A percentile compares a stretch with the other conserved stretches of the same genome.
phyloP scores from a whole-genome alignment of 345 rosid species.

The Melastoma malabathricum region DNA sequence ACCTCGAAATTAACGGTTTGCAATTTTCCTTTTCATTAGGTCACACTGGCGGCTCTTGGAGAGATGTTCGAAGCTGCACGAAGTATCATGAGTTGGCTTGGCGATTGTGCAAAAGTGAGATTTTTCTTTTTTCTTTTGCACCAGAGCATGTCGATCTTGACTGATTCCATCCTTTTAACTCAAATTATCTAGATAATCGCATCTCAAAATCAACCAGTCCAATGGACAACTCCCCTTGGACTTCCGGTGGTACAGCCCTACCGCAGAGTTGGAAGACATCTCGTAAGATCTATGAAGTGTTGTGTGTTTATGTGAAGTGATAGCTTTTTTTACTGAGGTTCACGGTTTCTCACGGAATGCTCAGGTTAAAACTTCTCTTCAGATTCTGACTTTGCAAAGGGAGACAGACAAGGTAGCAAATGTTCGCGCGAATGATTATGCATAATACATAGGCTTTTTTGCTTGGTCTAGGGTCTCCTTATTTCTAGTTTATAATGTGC shows the following conservation, averaged over 20 bases:
- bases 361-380: slow-evolving; percentile 89
- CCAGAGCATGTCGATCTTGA: background rate
- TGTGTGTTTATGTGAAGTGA: no score
- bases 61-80: slow-evolving; percentile 94
- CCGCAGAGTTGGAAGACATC: slow-evolving; percentile 58
- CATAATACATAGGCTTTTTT: background rate
- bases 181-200: slow-evolving; percentile 50
- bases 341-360: background rate
- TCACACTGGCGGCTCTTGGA: slow-evolving; percentile 79
- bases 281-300: slow-evolving; percentile 31
- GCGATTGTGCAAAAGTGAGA: slow-evolving; percentile 85
- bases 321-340: background rate
- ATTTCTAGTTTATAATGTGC: background rate
- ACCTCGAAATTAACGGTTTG: slow-evolving; percentile 1
- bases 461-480: background rate
- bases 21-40: slow-evolving; percentile 26
- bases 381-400: slow-evolving; percentile 75
- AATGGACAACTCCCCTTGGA: slow-evolving; percentile 90
- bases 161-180: background rate
- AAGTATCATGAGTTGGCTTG: slow-evolving; percentile 89
- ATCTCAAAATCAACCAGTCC: slow-evolving; percentile 71
- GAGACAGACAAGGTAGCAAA: slow-evolving; percentile 67
- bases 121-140: background rate
- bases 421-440: background rate
- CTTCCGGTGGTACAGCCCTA: slow-evolving; percentile 98